Conservation (phyloP, 2,329 filamentous ascomycete genomes). For the Colletotrichum tamarilloi region DNA sequence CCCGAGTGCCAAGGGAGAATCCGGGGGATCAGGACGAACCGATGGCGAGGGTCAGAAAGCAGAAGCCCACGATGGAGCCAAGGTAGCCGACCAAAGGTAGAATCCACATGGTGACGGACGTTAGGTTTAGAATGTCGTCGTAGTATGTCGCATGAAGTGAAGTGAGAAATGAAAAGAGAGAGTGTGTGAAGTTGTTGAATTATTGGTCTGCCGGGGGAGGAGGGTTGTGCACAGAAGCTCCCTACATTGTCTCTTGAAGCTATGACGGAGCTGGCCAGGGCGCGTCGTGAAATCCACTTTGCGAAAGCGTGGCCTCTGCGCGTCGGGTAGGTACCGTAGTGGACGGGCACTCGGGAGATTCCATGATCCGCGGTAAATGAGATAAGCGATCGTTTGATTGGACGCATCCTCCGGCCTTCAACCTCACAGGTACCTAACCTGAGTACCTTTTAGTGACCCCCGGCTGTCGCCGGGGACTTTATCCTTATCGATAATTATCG, state of each 20-base stretch:
- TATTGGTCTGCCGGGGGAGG: neutral
- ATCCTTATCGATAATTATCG: neutral
- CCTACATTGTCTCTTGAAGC: constrained; percentile 1
- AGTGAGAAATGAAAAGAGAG: neutral
- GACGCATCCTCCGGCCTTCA: rapidly evolving
- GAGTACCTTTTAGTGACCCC: too few species aligned
- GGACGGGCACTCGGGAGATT: constrained; percentile 6
- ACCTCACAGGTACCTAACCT: neutral
- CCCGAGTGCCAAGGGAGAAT: constrained; percentile 15
- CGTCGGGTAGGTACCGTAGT: neutral
- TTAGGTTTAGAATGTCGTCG: neutral
- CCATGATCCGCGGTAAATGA: constrained; percentile 7
- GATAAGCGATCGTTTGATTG: neutral
- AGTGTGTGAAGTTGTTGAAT: neutral
- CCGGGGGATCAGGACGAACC: constrained; percentile 60
- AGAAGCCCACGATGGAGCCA: constrained; percentile 88
- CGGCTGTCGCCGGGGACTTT: too few species aligned
- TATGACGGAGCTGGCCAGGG: constrained; percentile 3
- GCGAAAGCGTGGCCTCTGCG: constrained; percentile 35
- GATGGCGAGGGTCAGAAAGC: constrained; percentile 93
- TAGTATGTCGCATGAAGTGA: constrained; percentile 7
- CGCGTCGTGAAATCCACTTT: constrained; percentile 16
- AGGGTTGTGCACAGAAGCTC: neutral
- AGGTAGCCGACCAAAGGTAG: constrained; percentile 90
- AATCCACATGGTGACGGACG: constrained; percentile 82